These are phyloP conservation scores for Fraxinus ornus DNA, from an alignment of 305 asterid species.

Conservation along the genomic window DNA sequence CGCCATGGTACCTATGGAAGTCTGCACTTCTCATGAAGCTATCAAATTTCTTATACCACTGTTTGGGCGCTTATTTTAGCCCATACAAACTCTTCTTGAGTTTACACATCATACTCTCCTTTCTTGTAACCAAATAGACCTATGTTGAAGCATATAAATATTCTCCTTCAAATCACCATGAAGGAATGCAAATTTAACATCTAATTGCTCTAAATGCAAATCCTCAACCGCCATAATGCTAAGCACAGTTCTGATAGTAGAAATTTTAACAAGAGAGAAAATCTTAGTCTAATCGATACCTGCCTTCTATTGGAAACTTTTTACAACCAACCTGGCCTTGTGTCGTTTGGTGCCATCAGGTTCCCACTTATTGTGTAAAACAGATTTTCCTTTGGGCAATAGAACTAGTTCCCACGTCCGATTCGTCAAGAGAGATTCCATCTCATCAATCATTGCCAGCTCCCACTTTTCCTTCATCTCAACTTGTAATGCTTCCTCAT, in stretches of 20 bases:
- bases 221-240: not conserved
- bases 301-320: too few relatives aligned
- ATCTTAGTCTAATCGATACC: too few relatives aligned
- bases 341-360: too few relatives aligned
- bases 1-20: not conserved
- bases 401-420: too few relatives aligned
- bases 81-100: not conserved
- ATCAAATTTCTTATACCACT: not conserved
- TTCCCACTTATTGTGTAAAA: too few relatives aligned
- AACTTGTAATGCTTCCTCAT: too few relatives aligned
- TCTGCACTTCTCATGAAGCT: not conserved
- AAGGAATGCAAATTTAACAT: not conserved
- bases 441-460: too few relatives aligned
- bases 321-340: too few relatives aligned
- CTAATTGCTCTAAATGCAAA: not conserved
- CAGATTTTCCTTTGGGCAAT: too few relatives aligned
- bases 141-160: not conserved
- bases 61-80: not conserved
- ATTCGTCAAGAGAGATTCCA: too few relatives aligned
- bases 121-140: not conserved
- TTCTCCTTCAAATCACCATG: not conserved
- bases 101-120: not conserved
- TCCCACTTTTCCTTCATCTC: too few relatives aligned
- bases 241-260: not conserved
- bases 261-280: too few relatives aligned